A percentile compares a stretch with the other conserved stretches of the same genome.
These are phyloP conservation scores for Podospora australis DNA, from an alignment of 495 filamentous ascomycete genomes.

Conservation along the genomic window DNA sequence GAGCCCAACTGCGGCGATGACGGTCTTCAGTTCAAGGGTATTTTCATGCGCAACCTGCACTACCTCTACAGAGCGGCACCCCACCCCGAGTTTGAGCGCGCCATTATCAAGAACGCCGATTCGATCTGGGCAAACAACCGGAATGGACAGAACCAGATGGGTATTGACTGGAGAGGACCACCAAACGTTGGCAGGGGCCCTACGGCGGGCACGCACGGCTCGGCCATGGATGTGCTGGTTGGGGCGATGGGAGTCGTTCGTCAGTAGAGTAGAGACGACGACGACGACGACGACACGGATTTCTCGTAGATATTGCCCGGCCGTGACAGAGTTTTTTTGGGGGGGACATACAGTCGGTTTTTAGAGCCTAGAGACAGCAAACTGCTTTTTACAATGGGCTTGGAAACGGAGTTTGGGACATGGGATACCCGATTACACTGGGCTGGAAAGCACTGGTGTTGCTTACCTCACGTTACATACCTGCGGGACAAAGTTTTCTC, in stretches of 20 bases:
- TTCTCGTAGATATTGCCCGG: too few relatives aligned
- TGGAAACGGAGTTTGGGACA: too few relatives aligned
- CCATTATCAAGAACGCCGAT: conserved; percentile 56
- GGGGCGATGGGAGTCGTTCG: conserved; percentile 47
- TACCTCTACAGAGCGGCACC: conserved; percentile 50
- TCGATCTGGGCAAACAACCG: conserved; percentile 62
- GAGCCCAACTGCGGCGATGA: conserved; percentile 58
- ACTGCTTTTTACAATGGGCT: too few relatives aligned
- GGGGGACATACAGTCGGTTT: too few relatives aligned
- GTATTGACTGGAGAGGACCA: conserved; percentile 55
- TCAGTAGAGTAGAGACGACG: background rate
- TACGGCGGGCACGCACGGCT: conserved; percentile 51
- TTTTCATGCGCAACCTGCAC: conserved; percentile 66
- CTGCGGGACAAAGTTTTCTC: too few relatives aligned
- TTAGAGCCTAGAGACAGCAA: too few relatives aligned
- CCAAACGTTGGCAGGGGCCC: conserved; percentile 40
- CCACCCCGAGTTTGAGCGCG: conserved; percentile 42
- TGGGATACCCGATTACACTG: too few relatives aligned
- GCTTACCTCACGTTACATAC: too few relatives aligned
- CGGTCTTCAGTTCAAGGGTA: conserved; percentile 70
- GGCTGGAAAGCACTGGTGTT: too few relatives aligned
- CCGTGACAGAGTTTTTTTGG: too few relatives aligned
- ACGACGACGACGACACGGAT: too few relatives aligned
- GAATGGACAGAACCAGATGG: conserved; percentile 44
- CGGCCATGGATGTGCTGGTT: conserved; percentile 63